Evolutionary conservation across 768 basidiomycete genomes (phyloP).

Genomic region (Cystobasidium tubakii): DNA sequence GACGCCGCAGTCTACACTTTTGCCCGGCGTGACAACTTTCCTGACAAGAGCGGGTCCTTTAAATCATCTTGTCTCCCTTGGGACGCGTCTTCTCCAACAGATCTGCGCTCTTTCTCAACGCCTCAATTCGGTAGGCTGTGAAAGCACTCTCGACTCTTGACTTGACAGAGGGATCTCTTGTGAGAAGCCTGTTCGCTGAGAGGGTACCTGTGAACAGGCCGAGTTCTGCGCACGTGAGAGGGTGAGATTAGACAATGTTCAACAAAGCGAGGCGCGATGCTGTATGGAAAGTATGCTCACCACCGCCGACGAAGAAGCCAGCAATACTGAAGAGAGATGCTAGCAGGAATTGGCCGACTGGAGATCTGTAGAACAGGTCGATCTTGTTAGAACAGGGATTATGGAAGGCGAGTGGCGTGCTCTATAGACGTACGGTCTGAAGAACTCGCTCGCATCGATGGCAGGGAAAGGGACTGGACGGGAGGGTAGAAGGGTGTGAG

Average conservation of each 20-base stretch:
- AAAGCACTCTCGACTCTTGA: slow-evolving; percentile 27
- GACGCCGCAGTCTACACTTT: no score
- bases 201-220: slow-evolving; percentile 24
- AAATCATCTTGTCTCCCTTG: slow-evolving; percentile 1
- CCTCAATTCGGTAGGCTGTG: slow-evolving; percentile 22
- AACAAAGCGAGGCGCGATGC: background rate
- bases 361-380: background rate
- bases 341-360: slow-evolving; percentile 9
- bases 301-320: slow-evolving; percentile 34
- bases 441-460: slow-evolving; percentile 31
- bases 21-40: no score
- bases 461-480: slow-evolving; percentile 19
- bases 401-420: background rate
- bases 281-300: background rate
- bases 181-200: background rate
- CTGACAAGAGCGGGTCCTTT: background rate
- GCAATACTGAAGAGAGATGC: slow-evolving; percentile 11
- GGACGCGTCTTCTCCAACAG: slow-evolving; percentile 5
- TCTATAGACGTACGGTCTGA: slow-evolving; percentile 1
- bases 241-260: background rate
- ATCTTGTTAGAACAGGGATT: background rate
- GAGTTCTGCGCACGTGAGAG: background rate
- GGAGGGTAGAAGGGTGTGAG: background rate
- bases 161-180: background rate
- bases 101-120: slow-evolving; percentile 13